These are phyloP conservation scores for Metschnikowia continentalis DNA, from an alignment of 805 yeast species.

Conservation along the genomic window DNA sequence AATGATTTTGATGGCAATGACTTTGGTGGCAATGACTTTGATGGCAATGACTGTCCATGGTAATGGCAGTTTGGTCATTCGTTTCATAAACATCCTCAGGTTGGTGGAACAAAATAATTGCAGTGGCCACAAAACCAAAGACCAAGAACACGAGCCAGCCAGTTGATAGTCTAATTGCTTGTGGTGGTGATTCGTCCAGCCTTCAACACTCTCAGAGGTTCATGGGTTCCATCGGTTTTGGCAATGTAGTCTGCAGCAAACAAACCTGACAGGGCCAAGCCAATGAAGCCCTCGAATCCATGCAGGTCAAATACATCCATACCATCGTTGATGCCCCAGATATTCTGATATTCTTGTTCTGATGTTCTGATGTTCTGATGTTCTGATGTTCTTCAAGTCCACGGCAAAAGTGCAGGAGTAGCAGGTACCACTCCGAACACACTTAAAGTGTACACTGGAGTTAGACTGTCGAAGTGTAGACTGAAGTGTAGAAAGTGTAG, in stretches of 20 bases:
- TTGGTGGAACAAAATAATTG: constrained; percentile 49
- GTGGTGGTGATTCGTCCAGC: constrained; percentile 83
- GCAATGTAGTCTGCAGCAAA: constrained; percentile 91
- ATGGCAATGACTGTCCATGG: too few species aligned
- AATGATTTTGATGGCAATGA: too few species aligned
- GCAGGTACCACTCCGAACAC: too few species aligned
- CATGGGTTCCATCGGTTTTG: constrained; percentile 62
- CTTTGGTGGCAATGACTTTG: too few species aligned
- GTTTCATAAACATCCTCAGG: too few species aligned
- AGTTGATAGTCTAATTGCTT: constrained; percentile 84
- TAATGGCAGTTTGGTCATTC: too few species aligned
- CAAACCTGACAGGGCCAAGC: constrained; percentile 81
- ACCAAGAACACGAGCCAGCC: constrained; percentile 69
- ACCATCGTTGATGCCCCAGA: constrained; percentile 82
- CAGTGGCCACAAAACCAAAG: constrained; percentile 71
- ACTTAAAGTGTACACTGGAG: too few species aligned
- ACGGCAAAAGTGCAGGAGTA: too few species aligned
- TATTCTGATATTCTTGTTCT: too few species aligned
- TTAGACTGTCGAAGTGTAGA: too few species aligned
- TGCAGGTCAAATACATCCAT: constrained; percentile 91
- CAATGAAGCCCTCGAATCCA: constrained; percentile 89
- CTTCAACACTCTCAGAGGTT: constrained; percentile 58
- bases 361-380: too few species aligned
- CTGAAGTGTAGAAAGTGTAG: too few species aligned
- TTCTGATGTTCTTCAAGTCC: constrained; percentile 51